Base-by-base conservation (phyloP, 768 basidiomycete genomes). In the Naganishia randhawae region DNA sequence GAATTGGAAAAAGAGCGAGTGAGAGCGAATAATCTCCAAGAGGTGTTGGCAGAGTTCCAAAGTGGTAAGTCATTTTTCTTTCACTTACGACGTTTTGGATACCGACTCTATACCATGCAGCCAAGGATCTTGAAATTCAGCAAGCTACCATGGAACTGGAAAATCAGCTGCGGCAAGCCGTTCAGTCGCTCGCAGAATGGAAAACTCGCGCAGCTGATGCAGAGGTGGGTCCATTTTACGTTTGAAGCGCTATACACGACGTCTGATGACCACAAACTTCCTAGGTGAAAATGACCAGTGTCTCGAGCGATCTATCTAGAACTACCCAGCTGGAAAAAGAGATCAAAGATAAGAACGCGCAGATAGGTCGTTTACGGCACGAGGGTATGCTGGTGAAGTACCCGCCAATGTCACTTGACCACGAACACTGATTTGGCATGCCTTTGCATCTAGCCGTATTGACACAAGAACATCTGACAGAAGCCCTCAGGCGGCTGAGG, bases 381-480 rank as follows among this genome's bases (percentile, higher is more conserved):
- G 95, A 99, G 85, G 87, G 94, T 93, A 71, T 37, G 82, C 78
- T 42, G n/a, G n/a, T n/a, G 17, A 25, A 42, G 57, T 54, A 4
- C 32, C 25, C 22, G 25, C 14, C 1, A 1, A 25, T 0, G 8
- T 39, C 6, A 3, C 57, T 25, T 29, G 32, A 25, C 13, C 13
- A 29, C 19, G 3, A 39, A 16, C 17, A 2, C n/a, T 55, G 35
- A n/a, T 33, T 3, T 16, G 1, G 13, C 25, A 13, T 3, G 7
- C 7, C 6, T 42, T 42, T 16, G 45, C 25, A 25, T 70, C 14
- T 71, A 95, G 95, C 89, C 61, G 92, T 99, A 16, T 95, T 97
- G 68, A 87, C 94, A 77, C 98, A 98, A 72, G 96, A 98, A 76
- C 96, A 99, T 75, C 84, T 99, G 13, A 96, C 93, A 74, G 95